These are phyloP conservation scores for Austroboletus novae-zelandiae DNA, from an alignment of 1,284 basidiomycete species.

Conservation along the genomic window DNA sequence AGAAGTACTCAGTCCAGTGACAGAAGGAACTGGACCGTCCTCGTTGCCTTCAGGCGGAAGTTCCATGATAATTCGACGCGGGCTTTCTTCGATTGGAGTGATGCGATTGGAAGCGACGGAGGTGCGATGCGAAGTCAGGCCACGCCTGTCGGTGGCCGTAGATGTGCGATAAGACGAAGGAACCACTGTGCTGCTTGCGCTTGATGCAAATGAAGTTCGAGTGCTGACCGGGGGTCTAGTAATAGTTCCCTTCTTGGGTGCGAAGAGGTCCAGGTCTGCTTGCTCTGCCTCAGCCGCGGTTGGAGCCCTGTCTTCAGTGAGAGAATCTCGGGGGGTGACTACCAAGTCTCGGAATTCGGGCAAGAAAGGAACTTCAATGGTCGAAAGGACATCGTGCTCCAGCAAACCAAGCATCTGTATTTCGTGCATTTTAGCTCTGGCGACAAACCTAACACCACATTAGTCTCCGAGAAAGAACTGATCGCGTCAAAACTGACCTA, in stretches of 20 bases:
- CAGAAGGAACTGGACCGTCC: conserved; percentile 34
- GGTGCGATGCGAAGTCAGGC: conserved; percentile 40
- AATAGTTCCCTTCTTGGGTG: conserved; percentile 40
- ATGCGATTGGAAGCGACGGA: conserved; percentile 48
- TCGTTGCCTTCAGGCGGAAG: conserved; percentile 45
- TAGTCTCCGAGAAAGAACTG: neutral
- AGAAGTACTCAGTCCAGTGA: conserved; percentile 47
- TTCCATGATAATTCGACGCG: conserved; percentile 45
- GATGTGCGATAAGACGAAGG: conserved; percentile 36
- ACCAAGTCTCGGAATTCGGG: conserved; percentile 40
- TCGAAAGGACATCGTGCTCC: conserved; percentile 84
- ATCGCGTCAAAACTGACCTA: conserved; percentile 44
- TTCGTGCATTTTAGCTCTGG: conserved; percentile 91
- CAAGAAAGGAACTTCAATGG: conserved; percentile 81
- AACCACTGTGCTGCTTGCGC: conserved; percentile 33
- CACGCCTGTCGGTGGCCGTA: conserved; percentile 35
- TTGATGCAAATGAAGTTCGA: conserved; percentile 42
- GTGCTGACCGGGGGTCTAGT: conserved; percentile 28
- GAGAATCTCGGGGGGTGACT: conserved; percentile 29
- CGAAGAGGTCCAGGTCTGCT: conserved; percentile 69
- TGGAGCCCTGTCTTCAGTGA: conserved; percentile 31
- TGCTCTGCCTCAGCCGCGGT: conserved; percentile 60
- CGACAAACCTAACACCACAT: conserved; percentile 63
- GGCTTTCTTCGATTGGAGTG: conserved; percentile 68
- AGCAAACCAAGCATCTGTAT: conserved; percentile 91